Base-by-base conservation (phyloP, 2,329 filamentous ascomycete species). In the Aureobasidium sp. region DNA sequence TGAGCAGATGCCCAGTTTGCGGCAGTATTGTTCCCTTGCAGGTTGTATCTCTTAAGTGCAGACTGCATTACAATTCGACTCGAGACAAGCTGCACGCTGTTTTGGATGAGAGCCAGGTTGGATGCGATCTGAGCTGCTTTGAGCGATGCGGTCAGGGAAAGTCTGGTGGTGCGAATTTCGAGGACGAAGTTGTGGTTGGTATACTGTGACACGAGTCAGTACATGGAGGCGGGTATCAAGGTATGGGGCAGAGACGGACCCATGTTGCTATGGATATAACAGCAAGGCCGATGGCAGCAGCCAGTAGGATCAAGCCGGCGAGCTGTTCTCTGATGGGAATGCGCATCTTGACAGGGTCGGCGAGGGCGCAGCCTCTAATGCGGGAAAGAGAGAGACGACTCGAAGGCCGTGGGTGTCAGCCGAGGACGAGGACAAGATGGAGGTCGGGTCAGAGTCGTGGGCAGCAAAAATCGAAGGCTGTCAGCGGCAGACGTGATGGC, bases 321-420 rank as follows among this genome's bases (percentile, higher is more conserved):
- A 97, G 82, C 82, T 97, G 92, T 77, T 92, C 87, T 67, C 91
- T 84, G 70, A 96, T 96, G 62, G 89, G 87, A 73, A 96, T 85
- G 74, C 91, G 86, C 90, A 96, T 93, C 69, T 74, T 79, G 61
- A 29, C 21, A n/a, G 36, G 4, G 21, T 27, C n/a, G 30, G n/a
- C 32, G 48, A 54, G 37, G 50, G 15, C 37, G 50, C 25, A 16
- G 37, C 25, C 36, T 41, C 50, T 21, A 25, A 37, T 41, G 36
- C 21, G 34, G 32, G 6, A 37, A 8, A 16, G 25, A 6, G 27
- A 21, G n/a, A 29, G 49, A 37, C 49, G 25, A 39, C 34, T 39
- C 34, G n/a, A 53, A 30, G 34, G 25, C 34, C 49, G 32, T 11
- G 25, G 13, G 34, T 21, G 49, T 39, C n/a, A 13, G 27, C 49